phyloP scores from a whole-genome alignment of 1,284 basidiomycete genomes.

The Marasmius tenuissimus region DNA sequence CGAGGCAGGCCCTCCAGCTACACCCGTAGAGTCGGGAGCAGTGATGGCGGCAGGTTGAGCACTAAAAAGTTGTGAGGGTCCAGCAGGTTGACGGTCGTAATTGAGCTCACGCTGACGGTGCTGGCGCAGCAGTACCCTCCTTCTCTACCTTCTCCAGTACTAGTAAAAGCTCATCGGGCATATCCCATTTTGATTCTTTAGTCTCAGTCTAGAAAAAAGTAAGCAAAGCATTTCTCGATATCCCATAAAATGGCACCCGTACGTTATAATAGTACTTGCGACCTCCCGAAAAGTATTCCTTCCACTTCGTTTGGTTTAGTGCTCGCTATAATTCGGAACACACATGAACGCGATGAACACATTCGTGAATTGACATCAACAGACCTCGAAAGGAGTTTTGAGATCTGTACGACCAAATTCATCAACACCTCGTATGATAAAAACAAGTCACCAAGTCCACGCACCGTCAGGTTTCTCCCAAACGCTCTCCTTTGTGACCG shows the following conservation, averaged over 20 bases:
- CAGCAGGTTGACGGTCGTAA: background rate
- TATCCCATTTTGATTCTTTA: conserved; percentile 94
- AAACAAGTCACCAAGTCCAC: conserved; percentile 12
- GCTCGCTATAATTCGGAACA: conserved; percentile 59
- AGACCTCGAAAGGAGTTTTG: conserved; percentile 85
- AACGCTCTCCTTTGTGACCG: conserved; percentile 73
- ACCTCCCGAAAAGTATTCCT: conserved; percentile 88
- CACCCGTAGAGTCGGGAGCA: conserved; percentile 43
- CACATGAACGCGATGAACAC: conserved; percentile 1
- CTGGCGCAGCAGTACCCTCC: conserved; percentile 42
- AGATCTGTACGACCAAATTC: conserved; percentile 45
- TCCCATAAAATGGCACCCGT: conserved; percentile 22
- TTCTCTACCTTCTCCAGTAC: conserved; percentile 84
- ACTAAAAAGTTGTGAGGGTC: conserved; percentile 2
- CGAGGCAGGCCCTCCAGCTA: conserved; percentile 39
- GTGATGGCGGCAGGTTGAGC: conserved; percentile 24
- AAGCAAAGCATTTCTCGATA: background rate
- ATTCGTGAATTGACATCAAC: conserved; percentile 9
- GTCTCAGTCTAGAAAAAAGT: conserved; percentile 58
- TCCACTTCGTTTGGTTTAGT: conserved; percentile 87
- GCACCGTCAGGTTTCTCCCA: conserved; percentile 87
- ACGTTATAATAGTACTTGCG: conserved; percentile 94
- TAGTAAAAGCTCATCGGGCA: conserved; percentile 84
- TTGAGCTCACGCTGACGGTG: conserved; percentile 25
- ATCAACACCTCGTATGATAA: conserved; percentile 4